Evolutionary conservation across 2,329 filamentous ascomycete species (phyloP).

Genomic region (Xylogone sp.): DNA sequence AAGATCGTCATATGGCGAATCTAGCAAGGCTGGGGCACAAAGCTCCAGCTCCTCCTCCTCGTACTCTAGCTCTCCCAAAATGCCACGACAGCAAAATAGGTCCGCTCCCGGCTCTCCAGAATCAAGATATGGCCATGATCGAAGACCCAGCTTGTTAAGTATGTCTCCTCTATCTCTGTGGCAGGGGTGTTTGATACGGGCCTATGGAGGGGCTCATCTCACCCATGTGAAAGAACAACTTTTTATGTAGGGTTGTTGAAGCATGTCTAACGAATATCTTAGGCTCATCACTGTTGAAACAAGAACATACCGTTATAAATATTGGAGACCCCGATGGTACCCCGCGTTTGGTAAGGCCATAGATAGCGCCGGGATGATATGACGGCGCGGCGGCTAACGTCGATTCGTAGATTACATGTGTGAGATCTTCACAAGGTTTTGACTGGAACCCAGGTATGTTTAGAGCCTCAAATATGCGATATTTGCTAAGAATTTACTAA

Average conservation of each 20-base stretch:
- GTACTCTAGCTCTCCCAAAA: constrained; percentile 52
- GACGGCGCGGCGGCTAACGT: constrained; percentile 6
- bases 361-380: not conserved
- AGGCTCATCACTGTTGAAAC: constrained; percentile 69
- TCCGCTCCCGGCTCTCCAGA: constrained; percentile 31
- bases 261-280: constrained; percentile 24
- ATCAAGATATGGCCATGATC: constrained; percentile 43
- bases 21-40: constrained; percentile 37
- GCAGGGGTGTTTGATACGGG: too few relatives aligned
- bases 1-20: constrained; percentile 34
- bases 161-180: constrained; percentile 27
- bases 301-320: constrained; percentile 78
- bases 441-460: constrained; percentile 72
- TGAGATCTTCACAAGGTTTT: constrained; percentile 76
- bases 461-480: not conserved
- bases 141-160: constrained; percentile 62
- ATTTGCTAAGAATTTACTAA: constrained; percentile 3
- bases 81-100: constrained; percentile 40
- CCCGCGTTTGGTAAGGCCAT: constrained; percentile 61
- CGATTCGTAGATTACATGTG: constrained; percentile 66
- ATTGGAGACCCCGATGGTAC: constrained; percentile 71
- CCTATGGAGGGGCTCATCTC: not conserved
- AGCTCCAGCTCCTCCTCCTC: constrained; percentile 42
- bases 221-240: not conserved
- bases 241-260: not conserved